These are phyloP conservation scores for Manihot esculenta DNA, from an alignment of 441 rosid genomes.

Conservation along the genomic window DNA sequence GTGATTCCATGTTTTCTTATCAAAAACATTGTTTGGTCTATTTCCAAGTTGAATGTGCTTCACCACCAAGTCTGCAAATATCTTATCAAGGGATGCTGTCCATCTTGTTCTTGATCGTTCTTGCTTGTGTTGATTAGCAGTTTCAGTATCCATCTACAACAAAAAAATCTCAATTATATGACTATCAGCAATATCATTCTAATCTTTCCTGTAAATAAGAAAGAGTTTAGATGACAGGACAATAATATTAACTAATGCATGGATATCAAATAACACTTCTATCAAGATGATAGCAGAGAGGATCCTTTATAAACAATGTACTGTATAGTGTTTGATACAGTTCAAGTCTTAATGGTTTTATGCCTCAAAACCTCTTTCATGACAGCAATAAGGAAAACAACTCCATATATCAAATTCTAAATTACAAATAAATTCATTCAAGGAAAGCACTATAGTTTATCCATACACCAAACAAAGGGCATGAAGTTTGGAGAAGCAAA, in stretches of 20 bases:
- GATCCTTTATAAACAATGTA: neutral
- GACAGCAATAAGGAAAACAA: too few relatives aligned
- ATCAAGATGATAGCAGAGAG: neutral
- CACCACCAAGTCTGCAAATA: conserved; percentile 74
- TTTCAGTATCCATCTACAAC: conserved; percentile 57
- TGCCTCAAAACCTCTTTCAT: neutral
- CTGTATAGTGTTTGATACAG: neutral
- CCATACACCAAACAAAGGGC: too few relatives aligned
- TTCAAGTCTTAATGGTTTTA: neutral
- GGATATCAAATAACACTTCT: neutral
- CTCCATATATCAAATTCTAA: too few relatives aligned
- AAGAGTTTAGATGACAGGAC: conserved; percentile 1
- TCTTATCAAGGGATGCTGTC: conserved; percentile 63
- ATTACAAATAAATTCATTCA: too few relatives aligned
- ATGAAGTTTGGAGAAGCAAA: too few relatives aligned
- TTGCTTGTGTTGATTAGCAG: conserved; percentile 49
- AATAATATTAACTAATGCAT: neutral
- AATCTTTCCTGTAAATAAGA: neutral
- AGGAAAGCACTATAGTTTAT: too few relatives aligned
- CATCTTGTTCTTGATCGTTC: conserved; percentile 72
- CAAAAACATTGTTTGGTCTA: conserved; percentile 66
- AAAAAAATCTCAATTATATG: conserved; percentile 1
- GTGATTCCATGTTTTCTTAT: conserved; percentile 71
- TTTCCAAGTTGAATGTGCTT: conserved; percentile 70
- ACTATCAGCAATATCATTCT: neutral